Conservation (phyloP, 495 filamentous ascomycete species). For the Penicillium verhagenii region DNA sequence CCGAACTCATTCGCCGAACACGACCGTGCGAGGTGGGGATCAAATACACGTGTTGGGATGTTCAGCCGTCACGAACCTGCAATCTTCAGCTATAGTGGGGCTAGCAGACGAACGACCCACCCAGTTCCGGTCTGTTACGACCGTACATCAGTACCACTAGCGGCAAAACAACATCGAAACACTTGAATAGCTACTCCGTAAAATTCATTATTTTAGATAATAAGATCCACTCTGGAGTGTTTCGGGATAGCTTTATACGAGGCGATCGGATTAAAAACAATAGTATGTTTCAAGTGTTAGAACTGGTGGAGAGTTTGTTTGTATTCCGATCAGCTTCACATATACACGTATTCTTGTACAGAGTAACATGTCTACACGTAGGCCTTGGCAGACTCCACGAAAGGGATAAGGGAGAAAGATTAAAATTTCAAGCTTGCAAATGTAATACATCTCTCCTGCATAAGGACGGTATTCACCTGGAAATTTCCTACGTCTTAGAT, state of each 20-base stretch:
- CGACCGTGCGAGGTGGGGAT: not conserved
- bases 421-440: not conserved
- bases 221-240: not conserved
- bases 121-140: not conserved
- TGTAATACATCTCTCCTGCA: not conserved
- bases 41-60: too few relatives aligned
- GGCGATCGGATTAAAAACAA: too few relatives aligned
- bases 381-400: not conserved
- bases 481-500: not conserved
- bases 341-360: too few relatives aligned
- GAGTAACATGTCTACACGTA: too few relatives aligned
- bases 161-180: not conserved
- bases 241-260: too few relatives aligned
- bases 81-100: too few relatives aligned
- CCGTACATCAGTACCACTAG: not conserved
- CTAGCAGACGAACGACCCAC: too few relatives aligned
- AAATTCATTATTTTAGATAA: not conserved
- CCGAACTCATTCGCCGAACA: not conserved
- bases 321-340: too few relatives aligned
- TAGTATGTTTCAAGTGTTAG: too few relatives aligned
- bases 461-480: not conserved
- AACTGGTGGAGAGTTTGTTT: too few relatives aligned
- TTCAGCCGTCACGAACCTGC: too few relatives aligned
- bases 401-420: not conserved
- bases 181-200: too few relatives aligned